Percentiles rank a stretch among this genome's conserved stretches.
phyloP scores from a whole-genome alignment of 352 stramenopile genomes.

The Phytophthora colocasiae region DNA sequence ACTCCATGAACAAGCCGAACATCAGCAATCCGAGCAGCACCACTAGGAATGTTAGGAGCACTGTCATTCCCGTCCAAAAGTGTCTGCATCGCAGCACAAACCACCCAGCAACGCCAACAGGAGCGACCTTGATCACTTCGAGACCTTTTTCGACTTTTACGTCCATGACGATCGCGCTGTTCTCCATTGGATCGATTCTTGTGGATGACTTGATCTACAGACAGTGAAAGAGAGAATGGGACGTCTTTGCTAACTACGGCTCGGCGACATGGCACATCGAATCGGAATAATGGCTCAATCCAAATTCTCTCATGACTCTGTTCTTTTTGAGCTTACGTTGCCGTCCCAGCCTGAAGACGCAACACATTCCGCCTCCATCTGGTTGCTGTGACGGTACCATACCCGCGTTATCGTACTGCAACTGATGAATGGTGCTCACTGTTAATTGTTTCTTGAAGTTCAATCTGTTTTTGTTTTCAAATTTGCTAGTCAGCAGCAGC shows the following conservation, averaged over 20 bases:
- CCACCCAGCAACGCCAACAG: background rate
- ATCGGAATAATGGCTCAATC: background rate
- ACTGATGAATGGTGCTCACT: no score
- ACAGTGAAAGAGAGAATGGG: background rate
- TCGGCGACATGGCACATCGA: background rate
- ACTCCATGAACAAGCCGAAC: slow-evolving; percentile 19
- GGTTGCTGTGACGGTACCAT: background rate
- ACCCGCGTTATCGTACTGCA: background rate
- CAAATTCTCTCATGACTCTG: background rate
- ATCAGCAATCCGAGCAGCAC: slow-evolving; percentile 11
- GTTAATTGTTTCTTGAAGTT: background rate
- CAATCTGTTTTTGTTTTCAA: no score
- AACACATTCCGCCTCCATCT: background rate
- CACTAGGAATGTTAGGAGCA: slow-evolving; percentile 12
- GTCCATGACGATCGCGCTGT: background rate
- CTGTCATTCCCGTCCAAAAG: slow-evolving; percentile 12
- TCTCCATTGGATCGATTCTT: background rate
- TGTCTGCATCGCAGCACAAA: background rate
- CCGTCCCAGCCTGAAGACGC: background rate
- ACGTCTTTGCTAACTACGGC: background rate
- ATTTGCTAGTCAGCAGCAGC: no score
- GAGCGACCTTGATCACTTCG: background rate
- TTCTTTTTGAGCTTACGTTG: background rate
- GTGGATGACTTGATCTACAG: background rate
- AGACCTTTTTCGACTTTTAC: slow-evolving; percentile 11